Base-by-base conservation (phyloP, 352 stramenopile genomes). In the Aphanomyces stellatus region DNA sequence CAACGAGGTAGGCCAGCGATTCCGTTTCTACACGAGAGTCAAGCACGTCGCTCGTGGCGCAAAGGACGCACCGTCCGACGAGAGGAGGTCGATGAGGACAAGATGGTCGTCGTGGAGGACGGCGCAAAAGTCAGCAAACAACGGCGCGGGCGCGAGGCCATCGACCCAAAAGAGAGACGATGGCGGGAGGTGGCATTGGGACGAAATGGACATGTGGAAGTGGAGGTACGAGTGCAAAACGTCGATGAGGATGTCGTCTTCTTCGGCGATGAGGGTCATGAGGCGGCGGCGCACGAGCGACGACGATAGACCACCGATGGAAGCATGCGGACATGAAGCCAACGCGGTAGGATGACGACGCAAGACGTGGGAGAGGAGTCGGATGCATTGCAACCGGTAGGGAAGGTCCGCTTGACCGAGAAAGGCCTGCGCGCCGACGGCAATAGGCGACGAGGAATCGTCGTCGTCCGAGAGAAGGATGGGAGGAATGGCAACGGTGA, bases 41-140 rank as follows among this genome's bases (percentile, higher is more conserved):
- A 64, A 11, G 15, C 30, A 8, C 2, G n/a, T 13, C 33, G 33
- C 17, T 28, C 2, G 13, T 17, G 8, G 31, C 8, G 56, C 8
- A 37, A 11, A 5, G 34, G 15, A 11, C 0, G 25, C 31, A 65
- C 59, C 59, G 46, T 65, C 34, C 24, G 59, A 65, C 41, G 59
- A 51, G 40, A 65, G 31, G 6, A 49, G 40, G 24, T 65, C 59
- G 46, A 65, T 30, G 5, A 65, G 41, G 10, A 65, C 59, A 7
- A 28, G 31, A 35, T 65, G 59, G 31, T 65, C 59, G 46, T 65
- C 35, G 31, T 65, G 19, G 40, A 65, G 19, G 1, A 33, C 19
- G 10, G 22, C 42, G 46, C 59, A 55, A 33, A 65, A 49, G n/a
- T 53, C 34, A 30, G 34, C 59, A 65, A 65, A 65, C 10, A 53